Evolutionary conservation across 2,329 filamentous ascomycete genomes (phyloP).

Genomic region (Blastomyces percursus): DNA sequence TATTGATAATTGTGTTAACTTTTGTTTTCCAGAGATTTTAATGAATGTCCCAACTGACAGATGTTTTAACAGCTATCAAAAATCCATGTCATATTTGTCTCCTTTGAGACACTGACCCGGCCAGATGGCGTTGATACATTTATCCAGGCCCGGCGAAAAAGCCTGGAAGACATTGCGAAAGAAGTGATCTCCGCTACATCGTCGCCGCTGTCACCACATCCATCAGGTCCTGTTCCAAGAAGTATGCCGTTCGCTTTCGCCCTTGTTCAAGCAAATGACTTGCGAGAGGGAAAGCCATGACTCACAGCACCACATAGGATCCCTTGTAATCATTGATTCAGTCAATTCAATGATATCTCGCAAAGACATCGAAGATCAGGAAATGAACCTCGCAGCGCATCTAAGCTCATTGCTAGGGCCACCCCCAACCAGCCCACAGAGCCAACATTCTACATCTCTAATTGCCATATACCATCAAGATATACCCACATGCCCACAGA

Average conservation of each 20-base stretch:
- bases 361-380: slow-evolving; percentile 33
- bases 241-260: not conserved
- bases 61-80: slow-evolving; percentile 38
- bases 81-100: slow-evolving; percentile 61
- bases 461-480: slow-evolving; percentile 76
- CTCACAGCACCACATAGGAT: slow-evolving; percentile 41
- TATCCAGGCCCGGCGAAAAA: slow-evolving; percentile 52
- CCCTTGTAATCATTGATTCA: slow-evolving; percentile 68
- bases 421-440: slow-evolving; percentile 16
- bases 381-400: slow-evolving; percentile 52
- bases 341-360: slow-evolving; percentile 53
- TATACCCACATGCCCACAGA: slow-evolving; percentile 45
- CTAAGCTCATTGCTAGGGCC: slow-evolving; percentile 60
- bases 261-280: not conserved
- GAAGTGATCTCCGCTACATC: slow-evolving; percentile 41
- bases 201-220: slow-evolving; percentile 1
- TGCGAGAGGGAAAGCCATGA: slow-evolving; percentile 4
- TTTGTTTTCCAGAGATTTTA: not conserved
- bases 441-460: slow-evolving; percentile 48
- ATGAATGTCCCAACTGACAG: not conserved
- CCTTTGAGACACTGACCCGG: slow-evolving; percentile 61
- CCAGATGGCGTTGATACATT: slow-evolving; percentile 57
- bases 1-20: not conserved
- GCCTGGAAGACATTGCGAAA: slow-evolving; percentile 44
- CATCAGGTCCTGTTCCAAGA: slow-evolving; percentile 2